Conservation (phyloP, 2,329 filamentous ascomycete species). For the Cytospora chrysosperma region DNA sequence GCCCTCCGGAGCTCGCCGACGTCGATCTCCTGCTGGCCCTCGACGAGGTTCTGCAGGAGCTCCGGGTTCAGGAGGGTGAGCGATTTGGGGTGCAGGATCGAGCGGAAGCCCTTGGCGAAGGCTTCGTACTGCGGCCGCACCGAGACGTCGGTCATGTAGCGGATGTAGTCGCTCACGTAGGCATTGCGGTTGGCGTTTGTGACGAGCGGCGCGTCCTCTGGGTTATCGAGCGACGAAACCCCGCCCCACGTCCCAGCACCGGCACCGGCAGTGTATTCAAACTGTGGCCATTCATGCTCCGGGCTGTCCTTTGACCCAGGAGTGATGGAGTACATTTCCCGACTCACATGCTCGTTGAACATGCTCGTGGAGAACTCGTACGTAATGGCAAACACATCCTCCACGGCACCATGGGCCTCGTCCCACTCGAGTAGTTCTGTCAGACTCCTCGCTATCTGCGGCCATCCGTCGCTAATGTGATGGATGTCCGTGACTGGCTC, state of each 20-base stretch:
- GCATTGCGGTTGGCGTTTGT: conserved; percentile 75
- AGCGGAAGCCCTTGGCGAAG: conserved; percentile 77
- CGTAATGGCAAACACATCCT: conserved; percentile 77
- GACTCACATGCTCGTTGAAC: conserved; percentile 56
- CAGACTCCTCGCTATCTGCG: conserved; percentile 73
- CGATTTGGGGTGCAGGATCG: conserved; percentile 69
- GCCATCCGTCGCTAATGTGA: conserved; percentile 86
- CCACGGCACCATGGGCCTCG: conserved; percentile 70
- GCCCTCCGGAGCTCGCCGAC: conserved; percentile 68
- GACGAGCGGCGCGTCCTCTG: conserved; percentile 66
- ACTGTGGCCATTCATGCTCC: conserved; percentile 52
- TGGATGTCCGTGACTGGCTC: conserved; percentile 68
- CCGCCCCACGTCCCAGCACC: background rate
- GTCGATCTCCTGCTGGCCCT: conserved; percentile 81
- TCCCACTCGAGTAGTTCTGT: conserved; percentile 73
- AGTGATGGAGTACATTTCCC: conserved; percentile 50
- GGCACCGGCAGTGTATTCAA: conserved; percentile 29
- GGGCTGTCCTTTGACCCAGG: conserved; percentile 25
- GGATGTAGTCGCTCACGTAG: conserved; percentile 83
- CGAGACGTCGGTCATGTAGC: conserved; percentile 77
- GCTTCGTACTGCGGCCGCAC: conserved; percentile 75
- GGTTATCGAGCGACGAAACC: conserved; percentile 37
- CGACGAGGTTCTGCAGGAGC: conserved; percentile 74
- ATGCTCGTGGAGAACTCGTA: conserved; percentile 77
- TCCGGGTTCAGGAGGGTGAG: conserved; percentile 69